Evolutionary conservation across 2,329 filamentous ascomycete genomes (phyloP).

Genomic region (Aureobasidium namibiae): DNA sequence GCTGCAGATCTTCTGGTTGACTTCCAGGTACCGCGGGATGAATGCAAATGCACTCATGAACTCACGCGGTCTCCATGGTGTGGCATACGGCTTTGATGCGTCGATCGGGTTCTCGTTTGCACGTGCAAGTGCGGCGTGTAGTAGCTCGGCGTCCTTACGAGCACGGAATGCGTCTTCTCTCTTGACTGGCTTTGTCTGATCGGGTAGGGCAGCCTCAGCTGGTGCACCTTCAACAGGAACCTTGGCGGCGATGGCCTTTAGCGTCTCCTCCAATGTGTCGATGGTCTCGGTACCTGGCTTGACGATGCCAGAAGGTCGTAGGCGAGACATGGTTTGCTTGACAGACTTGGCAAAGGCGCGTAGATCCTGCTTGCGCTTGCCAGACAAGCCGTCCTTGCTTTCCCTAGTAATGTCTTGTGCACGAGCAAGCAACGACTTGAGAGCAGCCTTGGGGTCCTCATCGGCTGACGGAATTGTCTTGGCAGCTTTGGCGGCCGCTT

Average conservation of each 20-base stretch:
- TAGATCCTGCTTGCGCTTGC: constrained; percentile 66
- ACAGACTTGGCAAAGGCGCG: constrained; percentile 62
- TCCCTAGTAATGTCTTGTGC: constrained; percentile 53
- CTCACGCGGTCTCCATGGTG: constrained; percentile 78
- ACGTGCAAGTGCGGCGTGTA: constrained; percentile 51
- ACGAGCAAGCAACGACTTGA: constrained; percentile 47
- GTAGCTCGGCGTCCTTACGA: constrained; percentile 49
- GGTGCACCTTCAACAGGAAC: constrained; percentile 33
- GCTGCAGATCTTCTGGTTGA: constrained; percentile 94
- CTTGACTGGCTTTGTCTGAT: constrained; percentile 24
- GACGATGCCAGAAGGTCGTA: constrained; percentile 24
- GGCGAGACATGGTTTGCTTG: constrained; percentile 53
- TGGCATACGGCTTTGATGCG: constrained; percentile 71
- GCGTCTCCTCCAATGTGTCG: constrained; percentile 27
- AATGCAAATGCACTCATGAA: constrained; percentile 92
- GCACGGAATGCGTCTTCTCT: constrained; percentile 40
- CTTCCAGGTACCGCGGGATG: constrained; percentile 90
- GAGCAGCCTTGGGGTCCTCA: constrained; percentile 33
- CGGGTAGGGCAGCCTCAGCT: constrained; percentile 12
- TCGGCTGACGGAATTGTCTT: constrained; percentile 34
- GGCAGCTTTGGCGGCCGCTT: constrained; percentile 18
- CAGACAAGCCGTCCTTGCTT: constrained; percentile 47
- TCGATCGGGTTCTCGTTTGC: constrained; percentile 72
- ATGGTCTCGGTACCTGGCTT: constrained; percentile 19
- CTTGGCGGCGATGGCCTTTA: constrained; percentile 32